Conservation (phyloP, 164 flowering plant species). For the Sedum album region DNA sequence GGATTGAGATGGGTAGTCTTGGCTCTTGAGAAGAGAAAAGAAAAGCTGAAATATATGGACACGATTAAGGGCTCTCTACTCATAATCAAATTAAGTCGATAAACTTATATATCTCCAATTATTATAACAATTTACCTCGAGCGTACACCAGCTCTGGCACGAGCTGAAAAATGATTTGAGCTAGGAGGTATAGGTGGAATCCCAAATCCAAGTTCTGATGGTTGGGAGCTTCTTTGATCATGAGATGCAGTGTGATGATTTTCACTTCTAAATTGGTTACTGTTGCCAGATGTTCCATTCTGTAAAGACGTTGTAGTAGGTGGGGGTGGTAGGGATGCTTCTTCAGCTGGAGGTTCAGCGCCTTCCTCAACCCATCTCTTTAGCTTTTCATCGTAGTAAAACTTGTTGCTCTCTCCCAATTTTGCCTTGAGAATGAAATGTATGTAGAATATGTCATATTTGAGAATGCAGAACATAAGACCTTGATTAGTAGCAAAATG, state of each 20-base stretch:
- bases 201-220: constrained; percentile 45
- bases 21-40: neutral
- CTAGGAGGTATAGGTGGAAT: constrained; percentile 83
- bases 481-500: neutral
- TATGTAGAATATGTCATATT: neutral
- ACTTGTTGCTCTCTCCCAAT: too few species aligned
- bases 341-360: constrained; percentile 86
- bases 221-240: constrained; percentile 27
- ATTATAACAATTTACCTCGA: too few species aligned
- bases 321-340: constrained; percentile 76
- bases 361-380: too few species aligned
- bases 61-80: too few species aligned
- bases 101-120: constrained; percentile 34
- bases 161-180: constrained; percentile 83
- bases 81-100: neutral
- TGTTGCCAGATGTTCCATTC: constrained; percentile 51
- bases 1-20: neutral
- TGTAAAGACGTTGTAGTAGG: constrained; percentile 60
- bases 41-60: too few species aligned
- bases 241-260: constrained; percentile 31
- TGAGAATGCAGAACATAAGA: neutral
- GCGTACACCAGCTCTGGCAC: too few species aligned
- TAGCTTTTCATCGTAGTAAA: too few species aligned
- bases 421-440: constrained; percentile 53
- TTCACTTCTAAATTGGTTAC: constrained; percentile 36